phyloP scores from a whole-genome alignment of 148 eudicot genomes.

The Fagopyrum homotropicum region DNA sequence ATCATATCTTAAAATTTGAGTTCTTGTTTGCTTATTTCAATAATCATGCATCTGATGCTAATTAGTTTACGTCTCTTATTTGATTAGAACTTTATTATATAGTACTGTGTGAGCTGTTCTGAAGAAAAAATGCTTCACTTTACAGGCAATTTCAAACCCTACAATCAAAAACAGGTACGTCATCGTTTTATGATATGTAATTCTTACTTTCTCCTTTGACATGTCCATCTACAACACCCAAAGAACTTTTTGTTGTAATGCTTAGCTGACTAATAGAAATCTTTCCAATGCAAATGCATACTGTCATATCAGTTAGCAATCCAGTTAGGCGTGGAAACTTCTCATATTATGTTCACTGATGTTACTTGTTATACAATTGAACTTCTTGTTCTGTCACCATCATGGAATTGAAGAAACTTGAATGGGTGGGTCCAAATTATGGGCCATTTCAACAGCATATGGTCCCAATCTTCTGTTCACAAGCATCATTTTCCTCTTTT shows the following conservation, averaged over 20 bases:
- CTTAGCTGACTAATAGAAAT: background rate
- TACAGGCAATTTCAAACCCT: background rate
- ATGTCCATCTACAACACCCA: background rate
- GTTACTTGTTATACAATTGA: background rate
- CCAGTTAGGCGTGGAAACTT: background rate
- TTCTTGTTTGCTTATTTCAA: background rate
- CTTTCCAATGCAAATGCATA: background rate
- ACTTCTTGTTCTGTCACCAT: background rate
- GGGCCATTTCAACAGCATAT: background rate
- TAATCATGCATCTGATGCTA: background rate
- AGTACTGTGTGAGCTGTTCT: background rate
- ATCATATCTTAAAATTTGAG: background rate
- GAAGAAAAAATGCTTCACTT: background rate
- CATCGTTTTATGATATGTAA: background rate
- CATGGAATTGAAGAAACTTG: background rate
- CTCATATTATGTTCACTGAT: slow-evolving; percentile 1
- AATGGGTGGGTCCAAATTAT: background rate
- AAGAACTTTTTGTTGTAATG: background rate
- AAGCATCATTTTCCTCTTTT: background rate
- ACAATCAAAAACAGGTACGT: background rate
- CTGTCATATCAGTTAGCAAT: background rate
- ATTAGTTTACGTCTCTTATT: background rate
- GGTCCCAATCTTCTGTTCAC: background rate
- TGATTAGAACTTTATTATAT: background rate
- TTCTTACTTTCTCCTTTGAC: background rate